These are phyloP conservation scores for Angomonas ambiguus DNA, from an alignment of 208 protist genomes.

Conservation along the genomic window DNA sequence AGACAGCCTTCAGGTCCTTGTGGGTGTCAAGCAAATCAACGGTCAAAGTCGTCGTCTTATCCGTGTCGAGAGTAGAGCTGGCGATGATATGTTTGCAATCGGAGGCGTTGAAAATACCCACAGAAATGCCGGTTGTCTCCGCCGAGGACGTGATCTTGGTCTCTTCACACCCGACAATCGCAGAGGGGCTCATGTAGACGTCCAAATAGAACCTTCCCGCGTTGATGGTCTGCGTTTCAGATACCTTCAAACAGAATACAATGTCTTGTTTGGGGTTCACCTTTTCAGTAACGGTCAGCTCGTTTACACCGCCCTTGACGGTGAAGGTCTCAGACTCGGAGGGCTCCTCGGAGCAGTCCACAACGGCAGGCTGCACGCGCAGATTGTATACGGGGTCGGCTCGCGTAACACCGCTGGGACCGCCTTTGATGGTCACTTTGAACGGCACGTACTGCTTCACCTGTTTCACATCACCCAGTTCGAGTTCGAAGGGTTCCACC, in stretches of 20 bases:
- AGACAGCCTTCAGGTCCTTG: slow-evolving; percentile 16
- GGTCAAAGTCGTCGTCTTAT: slow-evolving; percentile 26
- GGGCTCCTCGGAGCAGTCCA: slow-evolving; percentile 22
- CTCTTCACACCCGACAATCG: slow-evolving; percentile 33
- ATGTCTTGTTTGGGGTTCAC: slow-evolving; percentile 14
- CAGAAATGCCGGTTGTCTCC: slow-evolving; percentile 16
- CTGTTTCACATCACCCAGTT: slow-evolving; percentile 9
- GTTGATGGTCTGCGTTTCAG: slow-evolving; percentile 20
- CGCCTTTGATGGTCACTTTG: slow-evolving; percentile 21
- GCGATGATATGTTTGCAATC: slow-evolving; percentile 31
- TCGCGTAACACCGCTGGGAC: neutral
- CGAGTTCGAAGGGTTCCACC: slow-evolving; percentile 20
- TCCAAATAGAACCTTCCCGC: slow-evolving; percentile 23
- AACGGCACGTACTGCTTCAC: slow-evolving; percentile 31
- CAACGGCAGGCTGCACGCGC: slow-evolving; percentile 18
- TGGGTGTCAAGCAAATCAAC: slow-evolving; percentile 30
- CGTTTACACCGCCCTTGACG: slow-evolving; percentile 6
- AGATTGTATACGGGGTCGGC: slow-evolving; percentile 19
- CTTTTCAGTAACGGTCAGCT: slow-evolving; percentile 20
- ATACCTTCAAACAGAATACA: slow-evolving; percentile 25
- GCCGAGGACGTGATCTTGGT: slow-evolving; percentile 32
- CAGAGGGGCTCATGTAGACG: slow-evolving; percentile 54
- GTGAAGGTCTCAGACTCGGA: slow-evolving; percentile 26
- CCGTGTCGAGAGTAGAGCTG: slow-evolving; percentile 15
- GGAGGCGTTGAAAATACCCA: slow-evolving; percentile 26